phyloP scores from a whole-genome alignment of 805 yeast genomes.

The Candida awuae region DNA sequence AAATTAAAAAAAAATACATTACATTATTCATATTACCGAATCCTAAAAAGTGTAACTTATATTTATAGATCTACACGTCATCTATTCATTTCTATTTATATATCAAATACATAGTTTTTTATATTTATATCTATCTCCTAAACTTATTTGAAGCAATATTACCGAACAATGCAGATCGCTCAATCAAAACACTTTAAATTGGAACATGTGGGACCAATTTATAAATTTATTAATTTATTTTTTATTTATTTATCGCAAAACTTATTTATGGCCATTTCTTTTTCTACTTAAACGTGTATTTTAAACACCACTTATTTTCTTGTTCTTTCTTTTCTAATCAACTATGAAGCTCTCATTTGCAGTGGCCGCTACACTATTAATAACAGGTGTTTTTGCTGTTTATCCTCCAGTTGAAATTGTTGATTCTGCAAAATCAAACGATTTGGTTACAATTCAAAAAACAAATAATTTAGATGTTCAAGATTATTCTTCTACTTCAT shows the following conservation, averaged over 20 bases:
- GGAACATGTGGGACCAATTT: no score
- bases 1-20: neutral
- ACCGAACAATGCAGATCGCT: no score
- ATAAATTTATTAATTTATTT: no score
- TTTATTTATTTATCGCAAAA: no score
- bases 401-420: slow-evolving; percentile 14
- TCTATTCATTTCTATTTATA: neutral
- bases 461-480: neutral
- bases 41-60: neutral
- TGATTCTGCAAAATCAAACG: slow-evolving; percentile 7
- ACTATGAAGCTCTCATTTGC: slow-evolving; percentile 1
- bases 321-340: no score
- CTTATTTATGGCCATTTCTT: neutral
- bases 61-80: neutral
- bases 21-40: neutral
- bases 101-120: neutral
- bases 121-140: neutral
- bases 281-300: slow-evolving; percentile 1
- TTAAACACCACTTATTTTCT: no score
- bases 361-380: neutral
- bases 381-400: slow-evolving; percentile 10
- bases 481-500: neutral
- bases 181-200: no score
- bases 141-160: no score
- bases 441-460: slow-evolving; percentile 15